A percentile compares a stretch with the other conserved stretches of the same genome.
These are phyloP conservation scores for Osmanthus fragrans DNA, from an alignment of 257 asterid species.

Conservation along the genomic window DNA sequence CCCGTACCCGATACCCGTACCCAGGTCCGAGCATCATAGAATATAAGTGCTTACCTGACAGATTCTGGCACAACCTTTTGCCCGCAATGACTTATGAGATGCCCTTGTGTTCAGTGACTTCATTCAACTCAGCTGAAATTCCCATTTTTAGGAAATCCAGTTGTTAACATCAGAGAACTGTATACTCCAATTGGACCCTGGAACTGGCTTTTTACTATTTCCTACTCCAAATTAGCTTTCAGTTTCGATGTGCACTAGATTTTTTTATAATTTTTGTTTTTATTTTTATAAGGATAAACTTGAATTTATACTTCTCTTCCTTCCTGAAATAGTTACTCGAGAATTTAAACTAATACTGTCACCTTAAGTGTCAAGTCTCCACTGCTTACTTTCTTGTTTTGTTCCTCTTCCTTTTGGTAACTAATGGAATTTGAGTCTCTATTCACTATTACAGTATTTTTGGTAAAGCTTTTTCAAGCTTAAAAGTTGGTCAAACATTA, in stretches of 20 bases:
- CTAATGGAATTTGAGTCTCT: background rate
- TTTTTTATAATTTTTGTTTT: no score
- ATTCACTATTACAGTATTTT: background rate
- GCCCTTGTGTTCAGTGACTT: background rate
- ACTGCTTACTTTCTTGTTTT: background rate
- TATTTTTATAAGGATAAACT: background rate
- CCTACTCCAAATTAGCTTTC: background rate
- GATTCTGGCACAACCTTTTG: background rate
- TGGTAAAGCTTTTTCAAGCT: background rate
- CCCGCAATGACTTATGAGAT: background rate
- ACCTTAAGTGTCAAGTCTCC: background rate
- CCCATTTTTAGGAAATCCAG: background rate
- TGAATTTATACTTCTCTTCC: background rate
- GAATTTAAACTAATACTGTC: background rate
- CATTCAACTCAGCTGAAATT: background rate
- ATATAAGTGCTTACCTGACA: background rate
- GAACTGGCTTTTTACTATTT: background rate
- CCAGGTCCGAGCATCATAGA: no score
- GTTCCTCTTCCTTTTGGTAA: background rate
- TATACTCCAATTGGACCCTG: background rate
- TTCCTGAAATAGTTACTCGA: background rate
- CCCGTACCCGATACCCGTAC: no score
- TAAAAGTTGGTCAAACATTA: background rate
- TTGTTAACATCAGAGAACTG: background rate
- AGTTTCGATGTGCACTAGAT: background rate